Base-by-base conservation (phyloP, 306 rosid genomes). In the Medicago lupulina region DNA sequence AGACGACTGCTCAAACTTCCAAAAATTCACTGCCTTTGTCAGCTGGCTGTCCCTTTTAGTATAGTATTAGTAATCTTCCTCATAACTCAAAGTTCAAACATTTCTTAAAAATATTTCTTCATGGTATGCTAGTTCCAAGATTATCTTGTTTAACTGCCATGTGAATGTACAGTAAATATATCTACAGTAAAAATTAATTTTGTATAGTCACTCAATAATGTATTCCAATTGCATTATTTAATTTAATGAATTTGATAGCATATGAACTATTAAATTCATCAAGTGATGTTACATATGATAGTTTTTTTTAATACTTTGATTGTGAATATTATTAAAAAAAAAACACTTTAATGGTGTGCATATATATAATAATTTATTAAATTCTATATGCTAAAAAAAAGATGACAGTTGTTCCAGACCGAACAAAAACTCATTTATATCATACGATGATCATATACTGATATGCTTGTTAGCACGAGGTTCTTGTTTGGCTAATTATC, bases 11-110 rank as follows among this genome's bases (percentile, higher is more conserved):
- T 86, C 98, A 75, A 67, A 84, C 87, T 85, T 87, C 98, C 81
- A 93, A 91, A 91, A 84, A 93, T 93, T 91, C 97, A 93, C 97
- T 89, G 95, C 83, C 84, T 90, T 93, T 87, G 91, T 92, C 97
- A 88, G 89, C 83, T 90, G 66, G 38, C 83, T 85, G 88, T 85
- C 73, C 59, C n/a, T 69, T 62, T 71, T 75, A 66, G 4, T 31
- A 51, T 39, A 53, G 28, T 23, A 23, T 0, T 21, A 28, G 18
- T 50, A 62, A 65, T 14, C 70, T 19, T 18, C 23, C 63, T 53
- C n/a, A 8, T 53, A 16, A 61, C 50, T 61, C 65, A 28, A 28
- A 28, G 31, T 28, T 28, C 31, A 51, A 50, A 46, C 68, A 60
- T 28, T 47, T 63, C 9, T 60, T 43, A 60, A 68, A 71, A 40